phyloP scores from a whole-genome alignment of 768 basidiomycete genomes.

The Lepiota venenata region DNA sequence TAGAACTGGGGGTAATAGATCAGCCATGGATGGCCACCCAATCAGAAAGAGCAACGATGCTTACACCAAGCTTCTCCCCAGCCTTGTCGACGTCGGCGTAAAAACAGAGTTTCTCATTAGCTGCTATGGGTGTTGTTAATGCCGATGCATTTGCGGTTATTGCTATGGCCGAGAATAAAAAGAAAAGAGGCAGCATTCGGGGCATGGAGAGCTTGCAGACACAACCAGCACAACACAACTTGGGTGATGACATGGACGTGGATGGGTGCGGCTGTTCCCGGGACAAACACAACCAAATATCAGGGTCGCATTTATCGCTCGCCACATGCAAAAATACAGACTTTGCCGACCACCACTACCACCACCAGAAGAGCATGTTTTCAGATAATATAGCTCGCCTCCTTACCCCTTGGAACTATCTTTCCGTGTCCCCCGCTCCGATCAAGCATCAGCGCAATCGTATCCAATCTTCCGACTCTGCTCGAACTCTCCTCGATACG shows the following conservation, averaged over 20 bases:
- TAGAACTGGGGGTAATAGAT: constrained; percentile 67
- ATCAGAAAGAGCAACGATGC: constrained; percentile 23
- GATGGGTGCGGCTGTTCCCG: background rate
- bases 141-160: constrained; percentile 50
- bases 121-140: constrained; percentile 72
- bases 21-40: constrained; percentile 10
- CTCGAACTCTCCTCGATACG: constrained; percentile 22
- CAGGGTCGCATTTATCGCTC: background rate
- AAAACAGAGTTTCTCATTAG: constrained; percentile 87
- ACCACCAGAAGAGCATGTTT: background rate
- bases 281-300: constrained; percentile 1
- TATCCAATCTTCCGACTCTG: constrained; percentile 22
- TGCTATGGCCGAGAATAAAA: constrained; percentile 28
- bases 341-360: constrained; percentile 2
- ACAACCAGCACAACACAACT: constrained; percentile 1
- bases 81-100: constrained; percentile 96
- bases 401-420: constrained; percentile 11
- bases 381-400: constrained; percentile 2
- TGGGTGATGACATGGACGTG: constrained; percentile 2
- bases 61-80: constrained; percentile 86
- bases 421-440: constrained; percentile 6
- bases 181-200: constrained; percentile 24
- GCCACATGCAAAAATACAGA: too few species aligned
- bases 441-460: constrained; percentile 19
- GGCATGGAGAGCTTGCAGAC: too few species aligned